Base-by-base conservation (phyloP, 1,284 basidiomycete genomes). In the Sanghuangporus weigelae region DNA sequence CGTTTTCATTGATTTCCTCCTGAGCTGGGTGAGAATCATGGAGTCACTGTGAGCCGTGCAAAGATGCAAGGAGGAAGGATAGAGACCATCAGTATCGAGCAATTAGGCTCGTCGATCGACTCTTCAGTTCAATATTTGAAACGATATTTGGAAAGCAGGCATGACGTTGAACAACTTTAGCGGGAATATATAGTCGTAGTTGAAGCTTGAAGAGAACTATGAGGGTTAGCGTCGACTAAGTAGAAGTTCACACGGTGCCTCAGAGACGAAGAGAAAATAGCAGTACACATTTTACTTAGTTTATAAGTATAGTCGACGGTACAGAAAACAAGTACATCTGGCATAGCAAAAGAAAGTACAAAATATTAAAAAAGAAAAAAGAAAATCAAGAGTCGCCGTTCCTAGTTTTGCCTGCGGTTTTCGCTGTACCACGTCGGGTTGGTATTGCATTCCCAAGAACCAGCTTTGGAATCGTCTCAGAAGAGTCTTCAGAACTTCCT, bases 361-460 rank as follows among this genome's bases (percentile, higher is more conserved):
- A 31, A 3, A 31, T 31, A 31, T 31, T n/a, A n/a, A n/a, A n/a
- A n/a, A n/a, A n/a, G n/a, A n/a, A n/a, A n/a, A n/a, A 21, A 16
- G 14, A 46, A n/a, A 12, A 46, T n/a, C 16, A 46, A 21, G 12
- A 7, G 16, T 46, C 44, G 44, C 44, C 44, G 21, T 46, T 19
- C 7, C 12, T 19, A 8, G 16, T 19, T 46, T 46, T 46, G 12
- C 44, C 21, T n/a, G 8, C 8, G 44, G 44, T 12, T 11, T n/a
- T n/a, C 16, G 16, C 44, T n/a, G 44, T 19, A 1, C 16, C 44
- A 3, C 5, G 26, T 31, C 26, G 26, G 26, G 26, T 31, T 31
- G 26, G 26, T 46, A 19, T n/a, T 11, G 44, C 21, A 46, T 46
- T 11, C 21, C 16, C 21, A 46, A 46, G 65, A 71, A 38, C 54